Base-by-base conservation (phyloP, 1,139 yeast genomes). In the Suhomyces taliae region DNA sequence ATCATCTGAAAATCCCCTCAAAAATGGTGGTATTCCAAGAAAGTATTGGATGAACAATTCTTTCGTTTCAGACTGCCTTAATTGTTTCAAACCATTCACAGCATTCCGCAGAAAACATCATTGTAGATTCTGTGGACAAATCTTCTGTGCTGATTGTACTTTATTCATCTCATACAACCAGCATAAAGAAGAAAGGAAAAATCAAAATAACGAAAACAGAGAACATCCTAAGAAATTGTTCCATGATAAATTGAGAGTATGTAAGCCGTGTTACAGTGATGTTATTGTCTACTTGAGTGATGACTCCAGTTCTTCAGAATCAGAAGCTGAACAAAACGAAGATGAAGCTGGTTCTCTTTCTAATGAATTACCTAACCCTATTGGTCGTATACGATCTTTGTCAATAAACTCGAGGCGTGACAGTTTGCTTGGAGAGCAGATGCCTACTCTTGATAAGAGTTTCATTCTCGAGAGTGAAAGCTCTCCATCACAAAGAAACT, bases 11-110 rank as follows among this genome's bases (percentile, higher is more conserved):
- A 76, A 76, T 46, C 81, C 81, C 1, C 65, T 76, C 62, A 68
- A 79, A 53, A 71, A 70, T 40, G 79, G 77, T 57, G 66, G 81
- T 2, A 70, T 83, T 2, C 84, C 87, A 0, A 78, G 78, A 44
- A 88, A 87, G 58, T 89, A 87, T 61, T 89, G 96, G 96, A 89
- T 89, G 96, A 87, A 88, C 61, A 96, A 89, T 65, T 88, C 89
- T 42, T 86, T 87, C 59, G 93, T 90, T 0, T 78, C 84, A 7
- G 93, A 88, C 52, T 89, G 96, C 60, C 83, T 88, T 52, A 78
- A 84, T 34, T 89, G 96, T 60, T 85, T 86, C 44, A 78, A 82
- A 47, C 79, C 83, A 0, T 89, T 89, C 60, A 81, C 88, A 0
- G 81, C 85, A 0, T 93, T 91, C 66, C 72, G 97, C 60, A 75